These are phyloP conservation scores for Eucalyptus melliodora DNA, from an alignment of 345 rosid species.

Conservation along the genomic window DNA sequence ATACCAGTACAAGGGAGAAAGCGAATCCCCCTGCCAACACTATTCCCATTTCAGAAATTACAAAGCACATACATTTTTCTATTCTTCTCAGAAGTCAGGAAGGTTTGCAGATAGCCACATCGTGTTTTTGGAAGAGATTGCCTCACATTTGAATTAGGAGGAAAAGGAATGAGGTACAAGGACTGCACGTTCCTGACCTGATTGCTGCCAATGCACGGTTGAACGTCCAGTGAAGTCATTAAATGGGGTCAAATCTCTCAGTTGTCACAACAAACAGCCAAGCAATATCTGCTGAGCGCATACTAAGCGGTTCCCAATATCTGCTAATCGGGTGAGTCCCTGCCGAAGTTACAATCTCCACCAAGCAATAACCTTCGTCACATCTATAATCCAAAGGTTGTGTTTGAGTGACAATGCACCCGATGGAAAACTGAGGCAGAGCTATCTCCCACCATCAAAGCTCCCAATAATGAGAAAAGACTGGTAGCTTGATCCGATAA, in stretches of 20 bases:
- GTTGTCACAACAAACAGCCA: not conserved
- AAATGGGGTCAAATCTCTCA: not conserved
- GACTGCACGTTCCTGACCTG: not conserved
- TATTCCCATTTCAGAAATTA: not conserved
- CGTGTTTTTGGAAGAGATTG: not conserved
- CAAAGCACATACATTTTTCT: not conserved
- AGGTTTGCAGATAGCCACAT: not conserved
- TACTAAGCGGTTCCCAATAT: not conserved
- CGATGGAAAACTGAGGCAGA: not conserved
- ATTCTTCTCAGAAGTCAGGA: not conserved
- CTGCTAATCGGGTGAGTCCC: not conserved
- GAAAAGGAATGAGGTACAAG: not conserved
- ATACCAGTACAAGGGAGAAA: not conserved
- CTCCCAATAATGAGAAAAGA: not conserved
- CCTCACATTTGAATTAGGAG: not conserved
- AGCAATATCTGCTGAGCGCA: not conserved
- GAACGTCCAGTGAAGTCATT: not conserved
- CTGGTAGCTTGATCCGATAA: not conserved
- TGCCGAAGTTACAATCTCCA: not conserved
- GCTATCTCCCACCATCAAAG: not conserved
- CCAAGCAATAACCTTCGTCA: not conserved
- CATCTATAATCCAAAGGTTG: not conserved
- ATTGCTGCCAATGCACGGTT: not conserved
- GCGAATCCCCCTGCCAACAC: not conserved
- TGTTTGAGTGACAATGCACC: not conserved